phyloP scores from a whole-genome alignment of 2,329 filamentous ascomycete genomes.

The Hirsutella rhossiliensis region DNA sequence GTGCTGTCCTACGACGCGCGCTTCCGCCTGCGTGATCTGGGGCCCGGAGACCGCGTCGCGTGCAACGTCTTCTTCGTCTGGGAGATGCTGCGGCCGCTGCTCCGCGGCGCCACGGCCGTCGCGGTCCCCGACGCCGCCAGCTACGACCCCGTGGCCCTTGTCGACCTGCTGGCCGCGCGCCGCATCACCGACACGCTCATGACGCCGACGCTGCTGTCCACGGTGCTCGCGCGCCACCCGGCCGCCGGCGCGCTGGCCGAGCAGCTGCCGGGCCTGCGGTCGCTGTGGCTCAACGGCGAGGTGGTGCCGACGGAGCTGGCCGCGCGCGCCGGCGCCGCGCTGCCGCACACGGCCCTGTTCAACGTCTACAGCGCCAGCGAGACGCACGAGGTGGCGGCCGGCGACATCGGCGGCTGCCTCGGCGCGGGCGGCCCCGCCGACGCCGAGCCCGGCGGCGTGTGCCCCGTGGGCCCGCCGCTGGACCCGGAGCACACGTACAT shows the following conservation, averaged over 20 bases:
- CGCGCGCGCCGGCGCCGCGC: conserved; percentile 51
- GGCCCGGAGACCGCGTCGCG: conserved; percentile 65
- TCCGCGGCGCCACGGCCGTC: conserved; percentile 66
- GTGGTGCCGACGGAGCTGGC: conserved; percentile 71
- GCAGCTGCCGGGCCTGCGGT: conserved; percentile 53
- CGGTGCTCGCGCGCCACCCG: conserved; percentile 58
- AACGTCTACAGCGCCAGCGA: conserved; percentile 79
- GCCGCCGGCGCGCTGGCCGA: conserved; percentile 36
- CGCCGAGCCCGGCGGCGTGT: conserved; percentile 33
- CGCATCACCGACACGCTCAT: conserved; percentile 70
- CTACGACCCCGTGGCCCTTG: conserved; percentile 64
- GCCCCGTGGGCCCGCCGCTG: conserved; percentile 61
- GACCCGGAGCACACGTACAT: conserved; percentile 61
- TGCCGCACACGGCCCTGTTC: conserved; percentile 57
- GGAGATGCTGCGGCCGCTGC: conserved; percentile 67
- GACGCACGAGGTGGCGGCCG: conserved; percentile 69
- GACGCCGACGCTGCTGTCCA: conserved; percentile 68
- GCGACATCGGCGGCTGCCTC: conserved; percentile 59
- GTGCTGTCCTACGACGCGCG: conserved; percentile 63
- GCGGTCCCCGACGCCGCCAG: conserved; percentile 64
- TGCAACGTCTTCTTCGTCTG: conserved; percentile 84
- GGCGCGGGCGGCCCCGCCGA: conserved; percentile 13
- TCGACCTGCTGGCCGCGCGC: conserved; percentile 54
- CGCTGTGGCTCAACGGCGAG: conserved; percentile 72
- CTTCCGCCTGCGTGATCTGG: conserved; percentile 57